phyloP scores from a whole-genome alignment of 805 yeast genomes.

The Torulaspora microellipsoides region DNA sequence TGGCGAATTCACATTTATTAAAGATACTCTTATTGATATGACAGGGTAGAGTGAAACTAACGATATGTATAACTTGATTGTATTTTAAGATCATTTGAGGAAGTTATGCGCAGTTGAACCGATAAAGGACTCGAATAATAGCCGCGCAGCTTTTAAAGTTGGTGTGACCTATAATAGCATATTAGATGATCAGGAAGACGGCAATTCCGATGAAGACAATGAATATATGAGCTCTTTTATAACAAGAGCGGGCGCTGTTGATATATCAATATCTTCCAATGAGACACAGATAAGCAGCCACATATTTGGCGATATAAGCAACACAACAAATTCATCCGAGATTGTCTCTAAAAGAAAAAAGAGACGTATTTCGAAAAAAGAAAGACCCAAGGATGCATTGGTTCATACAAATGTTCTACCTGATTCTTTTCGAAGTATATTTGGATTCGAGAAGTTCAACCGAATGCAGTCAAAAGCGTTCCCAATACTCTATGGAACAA shows the following conservation, averaged over 20 bases:
- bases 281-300: slow-evolving; percentile 13
- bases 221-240: slow-evolving; percentile 4
- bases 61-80: too few species aligned
- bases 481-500: slow-evolving; percentile 32
- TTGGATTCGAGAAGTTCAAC: slow-evolving; percentile 35
- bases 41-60: too few species aligned
- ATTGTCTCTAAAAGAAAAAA: background rate
- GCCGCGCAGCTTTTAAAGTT: slow-evolving; percentile 21
- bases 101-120: too few species aligned
- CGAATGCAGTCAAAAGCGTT: slow-evolving; percentile 49
- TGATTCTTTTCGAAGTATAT: slow-evolving; percentile 32
- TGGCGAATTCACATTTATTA: too few species aligned
- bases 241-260: background rate
- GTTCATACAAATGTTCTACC: slow-evolving; percentile 32
- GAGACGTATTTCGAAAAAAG: slow-evolving; percentile 7
- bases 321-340: background rate
- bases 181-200: slow-evolving; percentile 21
- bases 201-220: slow-evolving; percentile 3
- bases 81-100: too few species aligned
- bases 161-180: slow-evolving; percentile 21
- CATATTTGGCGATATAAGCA: background rate
- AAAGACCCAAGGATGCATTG: background rate
- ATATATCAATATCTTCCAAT: slow-evolving; percentile 9
- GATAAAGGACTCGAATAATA: background rate
- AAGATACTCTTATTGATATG: too few species aligned